Base-by-base conservation (phyloP, 257 asterid species). In the Petrea volubilis region DNA sequence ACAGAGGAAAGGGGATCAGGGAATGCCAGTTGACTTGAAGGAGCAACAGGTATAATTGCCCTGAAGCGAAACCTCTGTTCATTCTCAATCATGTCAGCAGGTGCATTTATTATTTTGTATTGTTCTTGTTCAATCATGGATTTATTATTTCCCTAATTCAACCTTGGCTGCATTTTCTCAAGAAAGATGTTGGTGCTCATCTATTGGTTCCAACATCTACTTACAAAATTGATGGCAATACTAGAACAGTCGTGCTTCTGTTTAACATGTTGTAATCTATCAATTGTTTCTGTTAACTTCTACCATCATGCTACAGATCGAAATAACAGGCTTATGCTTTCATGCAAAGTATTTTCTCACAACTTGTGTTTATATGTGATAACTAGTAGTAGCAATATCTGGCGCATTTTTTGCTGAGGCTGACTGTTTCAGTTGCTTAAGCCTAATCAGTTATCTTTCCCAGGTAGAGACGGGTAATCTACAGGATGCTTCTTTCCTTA, bases 401-500 rank as follows among this genome's bases (percentile, higher is more conserved):
- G 18, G 20, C 49, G 21, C 40, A 29, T 18, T 70, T 55, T 68
- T 25, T 14, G 60, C 74, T 59, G 40, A 24, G 15, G 29, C 69
- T 67, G 43, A 52, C 64, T 49, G 50, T 29, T 50, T 71, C n/a
- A 49, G 77, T 57, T 67, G 53, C 60, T 60, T 28, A 46, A 38
- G 60, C 43, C 59, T 62, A 50, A 67, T 64, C 52, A 31, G 64
- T 55, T 66, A 55, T 53, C 21, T 60, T 77, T 85, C 67, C 65
- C 89, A 88, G 96, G 86, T 83, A 75, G 95, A 87, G 67, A 73
- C 91, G 17, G 70, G 88, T 60, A 81, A 82, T 78, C 81, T 93
- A 77, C 97, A 89, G 43, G 83, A 91, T 77, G 87, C 96, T 20
- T 75, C 88, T 75, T 87, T 84, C 79, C 91, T 93, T 43, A 89